Evolutionary conservation across 306 rosid species (phyloP), one percentile per base, ranked within the genome.

Genomic region (Dalbergia cochinchinensis): DNA sequence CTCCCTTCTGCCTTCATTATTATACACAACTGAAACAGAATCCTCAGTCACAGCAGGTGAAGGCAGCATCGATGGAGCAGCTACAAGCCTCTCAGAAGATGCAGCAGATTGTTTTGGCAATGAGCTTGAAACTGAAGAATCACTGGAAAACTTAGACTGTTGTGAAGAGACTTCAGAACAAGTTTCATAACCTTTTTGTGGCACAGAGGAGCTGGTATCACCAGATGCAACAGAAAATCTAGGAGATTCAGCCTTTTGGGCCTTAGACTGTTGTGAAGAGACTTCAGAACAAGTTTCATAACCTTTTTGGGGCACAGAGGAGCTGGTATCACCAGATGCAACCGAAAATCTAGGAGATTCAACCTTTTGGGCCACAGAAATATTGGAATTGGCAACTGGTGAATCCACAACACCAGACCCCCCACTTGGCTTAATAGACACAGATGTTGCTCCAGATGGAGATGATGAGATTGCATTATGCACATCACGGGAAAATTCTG

Each of bases 401-500:
- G 86, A 62, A 72, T 83, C 91, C 12, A 69, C 82, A 69, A 19
- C 81, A 64, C 76, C 77, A 81, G 87, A 76, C 16, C 74, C 87
- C 64, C 80, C 51, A 83, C 88, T 84, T 10, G 87, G 77, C 81
- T 83, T 95, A 66, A 90, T 84, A 10, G 87, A 78, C 33, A 87
- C 90, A 35, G 82, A 82, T 47, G 88, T 83, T 13, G 82, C 66
- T 77, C 86, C 86, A 2, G 82, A 73, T 66, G 85, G 66, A 77
- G 85, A 71, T 53, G 89, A 45, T 13, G 83, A 81, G 63, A 83
- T 66, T 54, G 73, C 57, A 78, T 39, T 83, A 51, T 83, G 90
- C 72, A 60, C 63, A 59, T 93, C 96, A 4, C 84, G 85, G 48
- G 87, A 83, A 77, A 66, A 83, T 59, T 91, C 97, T 55, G 55